Evolutionary conservation across 768 basidiomycete genomes (phyloP).

Genomic region (Tulasnella sp.): DNA sequence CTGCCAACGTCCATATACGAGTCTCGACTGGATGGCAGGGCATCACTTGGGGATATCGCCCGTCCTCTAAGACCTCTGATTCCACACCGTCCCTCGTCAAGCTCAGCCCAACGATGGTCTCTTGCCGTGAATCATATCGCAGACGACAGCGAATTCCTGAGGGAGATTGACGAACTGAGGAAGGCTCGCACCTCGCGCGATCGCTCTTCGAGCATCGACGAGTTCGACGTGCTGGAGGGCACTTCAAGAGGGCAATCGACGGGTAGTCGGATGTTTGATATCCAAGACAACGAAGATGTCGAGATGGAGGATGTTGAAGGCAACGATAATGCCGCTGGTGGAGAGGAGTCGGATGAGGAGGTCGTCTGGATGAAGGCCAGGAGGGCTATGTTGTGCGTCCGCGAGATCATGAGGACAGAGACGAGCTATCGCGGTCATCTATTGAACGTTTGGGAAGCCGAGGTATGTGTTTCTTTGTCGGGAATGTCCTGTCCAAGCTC

Average conservation of each 20-base stretch:
- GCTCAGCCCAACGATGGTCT: constrained; percentile 7
- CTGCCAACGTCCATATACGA: background rate
- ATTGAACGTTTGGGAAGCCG: constrained; percentile 28
- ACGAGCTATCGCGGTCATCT: constrained; percentile 33
- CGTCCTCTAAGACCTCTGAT: background rate
- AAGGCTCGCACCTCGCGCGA: background rate
- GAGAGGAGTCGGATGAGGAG: constrained; percentile 9
- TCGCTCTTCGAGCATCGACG: background rate
- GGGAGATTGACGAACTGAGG: constrained; percentile 14
- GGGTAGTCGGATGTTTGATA: background rate
- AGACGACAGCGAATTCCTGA: constrained; percentile 14
- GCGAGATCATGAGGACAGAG: constrained; percentile 40
- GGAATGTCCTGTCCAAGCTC: background rate
- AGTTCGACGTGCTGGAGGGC: background rate
- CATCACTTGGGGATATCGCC: background rate
- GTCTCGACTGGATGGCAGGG: background rate
- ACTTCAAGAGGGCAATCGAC: background rate
- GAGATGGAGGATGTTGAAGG: background rate
- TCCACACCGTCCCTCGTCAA: constrained; percentile 6
- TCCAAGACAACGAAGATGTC: background rate
- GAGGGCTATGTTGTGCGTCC: constrained; percentile 14
- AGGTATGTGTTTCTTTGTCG: constrained; percentile 22
- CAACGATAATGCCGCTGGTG: background rate
- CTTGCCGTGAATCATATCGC: constrained; percentile 10
- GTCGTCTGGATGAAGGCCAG: constrained; percentile 14